Conservation (phyloP, 2,329 filamentous ascomycete genomes). For the Colletotrichum agaves region DNA sequence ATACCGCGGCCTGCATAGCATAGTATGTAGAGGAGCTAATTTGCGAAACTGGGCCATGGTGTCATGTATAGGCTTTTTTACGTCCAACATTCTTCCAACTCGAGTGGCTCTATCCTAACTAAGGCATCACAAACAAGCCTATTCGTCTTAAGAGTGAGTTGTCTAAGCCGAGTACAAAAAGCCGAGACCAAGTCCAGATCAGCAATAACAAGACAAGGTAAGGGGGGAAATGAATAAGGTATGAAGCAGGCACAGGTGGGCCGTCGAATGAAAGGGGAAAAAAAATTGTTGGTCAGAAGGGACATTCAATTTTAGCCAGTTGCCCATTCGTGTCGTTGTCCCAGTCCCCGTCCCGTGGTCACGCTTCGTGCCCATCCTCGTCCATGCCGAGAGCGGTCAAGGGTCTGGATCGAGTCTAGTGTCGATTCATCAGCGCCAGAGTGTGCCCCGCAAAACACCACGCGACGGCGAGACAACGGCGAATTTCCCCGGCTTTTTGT, state of each 20-base stretch:
- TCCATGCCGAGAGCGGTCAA: conserved; percentile 26
- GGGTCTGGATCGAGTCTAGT: conserved; percentile 33
- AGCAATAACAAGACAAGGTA: conserved; percentile 4
- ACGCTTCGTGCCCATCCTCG: not conserved
- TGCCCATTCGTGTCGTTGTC: conserved; percentile 5
- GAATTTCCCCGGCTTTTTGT: conserved; percentile 33
- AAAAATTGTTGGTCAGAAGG: conserved; percentile 16
- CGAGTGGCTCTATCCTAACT: not conserved
- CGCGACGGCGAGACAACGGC: conserved; percentile 40
- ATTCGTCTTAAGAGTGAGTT: not conserved
- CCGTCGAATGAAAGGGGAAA: not conserved
- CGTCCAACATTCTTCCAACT: too few species aligned
- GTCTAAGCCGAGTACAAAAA: not conserved
- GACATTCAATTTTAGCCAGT: conserved; percentile 7
- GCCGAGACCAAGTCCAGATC: not conserved
- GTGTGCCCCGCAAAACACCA: conserved; percentile 38
- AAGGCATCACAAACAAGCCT: not conserved
- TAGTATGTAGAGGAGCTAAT: not conserved
- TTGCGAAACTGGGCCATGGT: not conserved
- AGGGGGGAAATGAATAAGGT: not conserved
- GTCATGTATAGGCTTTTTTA: not conserved
- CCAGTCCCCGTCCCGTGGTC: conserved; percentile 12
- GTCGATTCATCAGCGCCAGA: conserved; percentile 30
- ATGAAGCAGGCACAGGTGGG: too few species aligned
- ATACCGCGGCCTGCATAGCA: too few species aligned